A percentile compares a stretch with the other conserved stretches of the same genome.
phyloP scores from a whole-genome alignment of 2,329 filamentous ascomycete species.

The Xylariaceae sp. region DNA sequence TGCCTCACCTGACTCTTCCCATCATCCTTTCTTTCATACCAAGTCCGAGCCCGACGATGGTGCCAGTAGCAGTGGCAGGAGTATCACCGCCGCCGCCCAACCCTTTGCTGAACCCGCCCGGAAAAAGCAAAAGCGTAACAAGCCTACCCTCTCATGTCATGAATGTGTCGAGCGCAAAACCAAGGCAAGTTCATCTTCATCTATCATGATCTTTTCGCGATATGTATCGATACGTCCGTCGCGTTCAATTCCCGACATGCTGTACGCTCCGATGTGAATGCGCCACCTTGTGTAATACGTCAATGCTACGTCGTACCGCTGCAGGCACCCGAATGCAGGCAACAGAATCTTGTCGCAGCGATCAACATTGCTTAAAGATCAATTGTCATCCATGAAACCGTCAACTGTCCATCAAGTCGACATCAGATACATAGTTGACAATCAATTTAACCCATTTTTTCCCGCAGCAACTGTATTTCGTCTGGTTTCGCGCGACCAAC shows the following conservation, averaged over 20 bases:
- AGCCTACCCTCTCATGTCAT: slow-evolving; percentile 73
- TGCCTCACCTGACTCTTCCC: slow-evolving; percentile 23
- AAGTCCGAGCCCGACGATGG: slow-evolving; percentile 28
- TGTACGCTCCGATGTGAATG: background rate
- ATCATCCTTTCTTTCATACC: slow-evolving; percentile 19
- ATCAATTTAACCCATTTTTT: too few relatives aligned
- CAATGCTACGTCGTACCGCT: slow-evolving; percentile 24
- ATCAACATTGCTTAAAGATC: too few relatives aligned
- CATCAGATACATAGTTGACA: too few relatives aligned
- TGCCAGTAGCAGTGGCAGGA: slow-evolving; percentile 21
- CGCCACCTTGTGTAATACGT: slow-evolving; percentile 16
- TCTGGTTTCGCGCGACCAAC: too few relatives aligned
- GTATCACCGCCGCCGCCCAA: slow-evolving; percentile 12
- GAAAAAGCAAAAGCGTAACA: slow-evolving; percentile 81
- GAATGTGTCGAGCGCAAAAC: slow-evolving; percentile 82
- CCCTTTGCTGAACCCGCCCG: slow-evolving; percentile 36
- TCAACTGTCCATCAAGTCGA: too few relatives aligned
- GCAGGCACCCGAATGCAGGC: slow-evolving; percentile 8
- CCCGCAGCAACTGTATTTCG: too few relatives aligned
- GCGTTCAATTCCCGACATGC: too few relatives aligned
- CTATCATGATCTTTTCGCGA: background rate
- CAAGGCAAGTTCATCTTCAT: slow-evolving; percentile 49
- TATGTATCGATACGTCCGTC: background rate
- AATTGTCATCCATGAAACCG: too few relatives aligned
- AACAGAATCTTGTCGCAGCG: too few relatives aligned